Evolutionary conservation across 148 eudicot species (phyloP).

Genomic region (Euryodendron excelsum): DNA sequence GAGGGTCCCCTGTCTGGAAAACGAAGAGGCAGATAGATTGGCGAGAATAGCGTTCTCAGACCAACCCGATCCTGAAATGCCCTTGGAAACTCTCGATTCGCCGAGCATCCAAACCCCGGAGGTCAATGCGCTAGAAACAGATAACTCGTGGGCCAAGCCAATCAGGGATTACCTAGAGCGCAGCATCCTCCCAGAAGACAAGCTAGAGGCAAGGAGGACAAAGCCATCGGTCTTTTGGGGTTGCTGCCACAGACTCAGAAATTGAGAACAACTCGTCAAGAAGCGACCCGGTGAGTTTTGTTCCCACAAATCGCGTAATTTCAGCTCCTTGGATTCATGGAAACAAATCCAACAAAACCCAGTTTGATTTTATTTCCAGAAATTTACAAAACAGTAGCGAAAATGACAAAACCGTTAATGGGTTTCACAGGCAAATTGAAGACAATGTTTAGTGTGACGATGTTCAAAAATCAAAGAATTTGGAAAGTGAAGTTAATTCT

Average conservation of each 20-base stretch:
- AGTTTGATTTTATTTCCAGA: conserved; percentile 19
- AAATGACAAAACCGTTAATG: conserved; percentile 7
- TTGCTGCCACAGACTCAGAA: conserved; percentile 15
- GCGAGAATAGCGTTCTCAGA: too few relatives aligned
- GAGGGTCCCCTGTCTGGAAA: too few relatives aligned
- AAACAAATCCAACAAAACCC: conserved; percentile 22
- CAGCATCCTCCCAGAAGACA: too few relatives aligned
- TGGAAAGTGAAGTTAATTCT: conserved; percentile 3
- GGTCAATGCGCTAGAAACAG: too few relatives aligned
- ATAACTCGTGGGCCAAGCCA: too few relatives aligned
- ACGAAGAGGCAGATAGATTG: too few relatives aligned
- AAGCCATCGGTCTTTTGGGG: conserved; percentile 1
- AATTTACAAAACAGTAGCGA: conserved; percentile 5
- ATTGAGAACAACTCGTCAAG: conserved; percentile 2
- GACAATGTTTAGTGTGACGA: neutral
- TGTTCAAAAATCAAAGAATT: conserved; percentile 4
- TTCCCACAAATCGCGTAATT: conserved; percentile 9
- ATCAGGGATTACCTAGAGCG: too few relatives aligned
- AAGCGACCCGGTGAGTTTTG: conserved; percentile 28
- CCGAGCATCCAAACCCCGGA: too few relatives aligned
- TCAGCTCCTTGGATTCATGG: conserved; percentile 50
- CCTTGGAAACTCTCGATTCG: too few relatives aligned
- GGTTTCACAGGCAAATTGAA: conserved; percentile 12
- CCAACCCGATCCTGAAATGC: too few relatives aligned
- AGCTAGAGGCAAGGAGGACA: neutral